Base-by-base conservation (phyloP, 108 stramenopile genomes). In the Cylindrotheca fusiformis region DNA sequence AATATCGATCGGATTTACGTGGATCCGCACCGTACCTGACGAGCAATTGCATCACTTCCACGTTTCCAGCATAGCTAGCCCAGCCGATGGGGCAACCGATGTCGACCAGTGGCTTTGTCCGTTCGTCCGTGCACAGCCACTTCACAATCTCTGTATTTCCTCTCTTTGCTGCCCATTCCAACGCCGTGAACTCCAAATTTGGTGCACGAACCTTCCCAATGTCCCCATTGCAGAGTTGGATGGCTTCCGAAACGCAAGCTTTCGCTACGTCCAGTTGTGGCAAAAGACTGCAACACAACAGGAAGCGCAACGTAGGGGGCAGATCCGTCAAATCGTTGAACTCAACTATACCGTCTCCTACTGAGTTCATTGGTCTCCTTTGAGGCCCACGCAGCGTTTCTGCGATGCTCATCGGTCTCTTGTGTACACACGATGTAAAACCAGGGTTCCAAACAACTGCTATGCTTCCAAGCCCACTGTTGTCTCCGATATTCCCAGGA, bases 121-220 rank as follows among this genome's bases (percentile, higher is more conserved):
- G 56, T 19, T 3, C 18, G 59, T 65, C 64, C 18, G 64, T 65
- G 21, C 64, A 65, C 24, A 65, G n/a, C 64, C 64, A 65, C 59
- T 41, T 48, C 26, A 65, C 64, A 32, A 65, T 65, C 0, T 65
- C 64, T 0, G 4, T 14, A 18, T 65, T 58, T 33, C 64, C 64
- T 48, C 59, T 65, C 64, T 65, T 65, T 24, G 64, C 57, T 18
- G 64, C 64, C 64, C 64, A 65, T 32, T 58, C 64, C 25, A 65
- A 25, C 17, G 64, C 36, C 19, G 58, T 65, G 57, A 65, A 65
- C 18, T 46, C 64, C 41, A 12, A 19, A 20, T 17, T 8, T 32
- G 46, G 46, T 59, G 44, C 52, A 22, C 44, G 27, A 4, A 24
- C 58, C 57, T 1, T 59, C 64, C 21, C 36, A 41, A 41, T 41